Base-by-base conservation (phyloP, 257 asterid species). In the Przewalskia tangutica region DNA sequence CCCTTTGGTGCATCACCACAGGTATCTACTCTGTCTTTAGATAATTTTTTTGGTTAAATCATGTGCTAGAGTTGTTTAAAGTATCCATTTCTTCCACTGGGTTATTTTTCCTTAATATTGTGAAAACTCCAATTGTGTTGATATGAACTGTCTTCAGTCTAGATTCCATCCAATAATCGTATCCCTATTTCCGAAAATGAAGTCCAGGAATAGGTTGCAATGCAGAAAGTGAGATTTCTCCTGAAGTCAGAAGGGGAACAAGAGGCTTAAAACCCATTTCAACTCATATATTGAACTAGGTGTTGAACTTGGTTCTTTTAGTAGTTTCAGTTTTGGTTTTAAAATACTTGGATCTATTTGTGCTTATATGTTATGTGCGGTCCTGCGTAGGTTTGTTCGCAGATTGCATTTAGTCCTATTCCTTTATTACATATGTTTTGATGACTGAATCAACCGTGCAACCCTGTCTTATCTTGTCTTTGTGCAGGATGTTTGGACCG, bases 1-100 rank as follows among this genome's bases (percentile, higher is more conserved):
- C 89, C 93, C 32, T 93, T 93, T 88, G 93, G 93, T 71, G 91
- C 93, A 55, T 91, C 97, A 34, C 97, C 97, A 62, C 95, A 90
- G 92, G 97, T 90, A 80, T 67, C 64, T 70, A 81, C 32, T 51
- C 59, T 71, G 64, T 66, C 27, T 9, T 18, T 12, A 9, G 34
- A 54, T 77, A 48, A 53, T 48, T 44, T 48, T 44, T 50, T 65
- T 58, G 78, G 27, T 27, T n/a, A 12, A 66, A 71, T 10, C 34
- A 48, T 27, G 77, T 1, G 48, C 13, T 32, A 13, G 23, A 50
- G n/a, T 14, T 4, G 55, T 73, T 73, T 50, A 51, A 14, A 40
- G 67, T 20, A 9, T 14, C 36, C 9, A n/a, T 12, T 71, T 70
- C 40, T 71, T 71, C 59, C 34, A 20, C 46, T 8, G 59, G 1